Base-by-base conservation (phyloP, 345 rosid species). In the Mercurialis annua region DNA sequence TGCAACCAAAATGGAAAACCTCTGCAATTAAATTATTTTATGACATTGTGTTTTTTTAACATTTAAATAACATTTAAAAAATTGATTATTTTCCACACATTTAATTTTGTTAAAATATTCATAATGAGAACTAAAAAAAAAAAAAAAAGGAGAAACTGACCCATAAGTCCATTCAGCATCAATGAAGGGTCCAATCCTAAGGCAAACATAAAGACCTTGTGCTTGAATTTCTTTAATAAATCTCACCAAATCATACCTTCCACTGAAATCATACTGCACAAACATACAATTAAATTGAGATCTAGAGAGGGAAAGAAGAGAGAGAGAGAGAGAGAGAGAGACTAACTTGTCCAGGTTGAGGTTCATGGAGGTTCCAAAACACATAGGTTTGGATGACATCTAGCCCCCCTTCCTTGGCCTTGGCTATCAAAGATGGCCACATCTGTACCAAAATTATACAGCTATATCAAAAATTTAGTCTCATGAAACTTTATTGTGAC, bases 101-200 rank as follows among this genome's bases (percentile, higher is more conserved):
- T 34, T 34, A 34, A 34, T 34, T n/a, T n/a, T n/a, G n/a, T n/a
- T n/a, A 52, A 6, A 24, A 24, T 52, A 46, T 12, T 16, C 9
- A 48, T 48, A 48, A 48, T 24, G 26, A 26, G 4, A 27, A 54
- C 14, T 50, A 18, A 2, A 50, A 50, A 50, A 11, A 10, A 1
- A 20, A 18, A 31, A 31, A n/a, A n/a, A n/a, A n/a, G 4, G 40
- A 34, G 40, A 34, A 34, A 34, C 40, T 6, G 18, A 92, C 96
- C 98, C 98, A 40, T 90, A 92, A 64, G 75, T 79, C 98, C 98
- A 92, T 73, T 92, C 98, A n/a, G 82, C 75, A 70, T 88, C 95
- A 48, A 90, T 72, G 71, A 55, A 92, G 21, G 97, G 98, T 53
- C 98, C 98, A 71, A 92, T 92, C 52, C 97, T 86, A 11, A 92